Evolutionary conservation across 768 basidiomycete species (phyloP).

Genomic region (Royoungia palumana): DNA sequence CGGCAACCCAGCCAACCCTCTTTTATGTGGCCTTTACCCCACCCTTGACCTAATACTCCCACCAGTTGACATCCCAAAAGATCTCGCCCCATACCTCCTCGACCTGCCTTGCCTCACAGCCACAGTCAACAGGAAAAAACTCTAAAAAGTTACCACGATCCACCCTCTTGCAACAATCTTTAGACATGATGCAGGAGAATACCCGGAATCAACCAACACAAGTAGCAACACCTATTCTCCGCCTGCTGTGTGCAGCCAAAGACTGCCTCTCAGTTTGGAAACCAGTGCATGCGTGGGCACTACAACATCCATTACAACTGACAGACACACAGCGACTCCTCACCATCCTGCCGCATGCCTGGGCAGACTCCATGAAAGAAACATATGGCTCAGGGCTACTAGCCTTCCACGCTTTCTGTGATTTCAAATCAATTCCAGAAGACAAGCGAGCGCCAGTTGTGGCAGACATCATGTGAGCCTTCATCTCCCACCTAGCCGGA

Average conservation of each 20-base stretch:
- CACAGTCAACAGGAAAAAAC: no score
- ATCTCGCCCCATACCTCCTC: no score
- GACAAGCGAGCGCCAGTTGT: background rate
- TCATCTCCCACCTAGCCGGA: background rate
- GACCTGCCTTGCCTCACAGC: no score
- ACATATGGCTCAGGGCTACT: background rate
- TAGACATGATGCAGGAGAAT: no score
- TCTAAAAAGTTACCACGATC: no score
- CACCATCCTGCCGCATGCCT: background rate
- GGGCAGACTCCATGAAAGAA: background rate
- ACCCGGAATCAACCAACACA: no score
- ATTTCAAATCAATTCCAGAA: slow-evolving; percentile 15
- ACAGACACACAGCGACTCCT: background rate
- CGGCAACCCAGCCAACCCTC: no score
- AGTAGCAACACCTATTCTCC: background rate
- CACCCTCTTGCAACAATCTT: no score
- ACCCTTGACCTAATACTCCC: no score
- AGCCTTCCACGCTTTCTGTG: slow-evolving; percentile 40
- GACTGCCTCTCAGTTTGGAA: background rate
- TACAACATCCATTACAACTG: background rate
- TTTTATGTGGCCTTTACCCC: no score
- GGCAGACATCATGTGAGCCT: slow-evolving; percentile 9
- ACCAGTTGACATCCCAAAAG: no score
- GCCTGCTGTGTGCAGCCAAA: background rate
- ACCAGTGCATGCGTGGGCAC: background rate